Base-by-base conservation (phyloP, 148 eudicot genomes). In the Cornus suecica region DNA sequence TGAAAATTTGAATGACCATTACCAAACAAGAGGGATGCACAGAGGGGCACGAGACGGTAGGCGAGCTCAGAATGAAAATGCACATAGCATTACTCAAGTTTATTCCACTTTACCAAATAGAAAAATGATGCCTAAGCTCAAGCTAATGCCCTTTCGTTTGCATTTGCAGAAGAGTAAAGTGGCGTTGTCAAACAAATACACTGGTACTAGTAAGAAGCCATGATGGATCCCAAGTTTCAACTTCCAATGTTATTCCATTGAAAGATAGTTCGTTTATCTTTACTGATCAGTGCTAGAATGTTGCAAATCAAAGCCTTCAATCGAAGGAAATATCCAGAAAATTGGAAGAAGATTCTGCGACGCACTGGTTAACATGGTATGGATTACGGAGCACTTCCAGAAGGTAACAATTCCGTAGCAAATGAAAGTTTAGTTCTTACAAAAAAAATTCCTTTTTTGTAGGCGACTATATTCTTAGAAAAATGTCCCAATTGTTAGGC, bases 211-310 rank as follows among this genome's bases (percentile, higher is more conserved):
- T 37, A 68, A 74, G 77, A 66, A 54, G 73, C 63, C 66, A 69
- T 68, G 58, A 10, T 1, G 31, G 62, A 20, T 41, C 54, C 37
- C 34, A 34, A 61, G 24, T 41, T n/a, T 54, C 63, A 71, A 65
- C 26, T 51, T 66, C 67, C 73, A 37, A 23, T 42, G 29, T 68
- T 68, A 28, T 63, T 79, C 74, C 69, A 67, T 73, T 61, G 54
- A 74, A 74, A 79, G 74, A 79, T 79, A 79, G 77, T 79, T 79
- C 70, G 77, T 74, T 73, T 73, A 18, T 67, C 74, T 61, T 79
- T 54, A 68, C 42, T 9, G 18, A 58, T 73, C 73, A 73, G 69
- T 65, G 56, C 67, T 61, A 51, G n/a, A 45, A 74, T 60, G 62
- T 41, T 52, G 56, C 73, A 74, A 61, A 45, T 20, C 3, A 69